A percentile compares a stretch with the other conserved stretches of the same genome.
phyloP scores from a whole-genome alignment of 108 stramenopile species.

The Fragilaria crotonensis region DNA sequence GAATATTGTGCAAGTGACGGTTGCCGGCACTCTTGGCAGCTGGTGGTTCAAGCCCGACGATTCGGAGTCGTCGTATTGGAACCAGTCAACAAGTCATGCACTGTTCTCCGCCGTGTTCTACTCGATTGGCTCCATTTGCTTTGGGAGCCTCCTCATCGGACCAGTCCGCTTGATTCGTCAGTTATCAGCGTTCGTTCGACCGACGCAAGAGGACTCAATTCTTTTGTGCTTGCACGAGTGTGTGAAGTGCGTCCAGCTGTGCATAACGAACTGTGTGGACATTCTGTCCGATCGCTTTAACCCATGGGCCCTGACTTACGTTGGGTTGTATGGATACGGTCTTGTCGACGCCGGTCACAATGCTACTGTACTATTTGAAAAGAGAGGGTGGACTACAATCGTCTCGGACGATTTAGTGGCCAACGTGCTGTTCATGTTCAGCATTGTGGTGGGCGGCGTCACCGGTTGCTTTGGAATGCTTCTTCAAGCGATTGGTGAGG shows the following conservation, averaged over 20 bases:
- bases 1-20: conserved; percentile 81
- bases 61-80: conserved; percentile 8
- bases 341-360: conserved; percentile 62
- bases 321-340: conserved; percentile 83
- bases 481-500: conserved; percentile 39
- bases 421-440: conserved; percentile 65
- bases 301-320: conserved; percentile 80
- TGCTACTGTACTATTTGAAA: conserved; percentile 71
- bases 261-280: conserved; percentile 58
- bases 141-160: conserved; percentile 82
- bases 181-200: conserved; percentile 57
- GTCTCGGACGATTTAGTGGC: conserved; percentile 82
- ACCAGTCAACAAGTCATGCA: conserved; percentile 26
- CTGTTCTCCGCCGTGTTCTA: conserved; percentile 49
- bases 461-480: conserved; percentile 62
- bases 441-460: conserved; percentile 66
- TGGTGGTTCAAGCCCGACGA: conserved; percentile 77
- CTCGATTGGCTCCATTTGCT: conserved; percentile 85
- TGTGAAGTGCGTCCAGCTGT: conserved; percentile 50
- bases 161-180: conserved; percentile 66
- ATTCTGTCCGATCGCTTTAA: conserved; percentile 56
- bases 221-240: conserved; percentile 74
- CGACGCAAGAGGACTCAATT: conserved; percentile 43
- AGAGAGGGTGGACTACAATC: conserved; percentile 80
- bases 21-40: conserved; percentile 77